Evolutionary conservation across 371 early-diverging fungal species (phyloP), one percentile per base, ranked within the genome.

Genomic region (Nematocida displodere): DNA sequence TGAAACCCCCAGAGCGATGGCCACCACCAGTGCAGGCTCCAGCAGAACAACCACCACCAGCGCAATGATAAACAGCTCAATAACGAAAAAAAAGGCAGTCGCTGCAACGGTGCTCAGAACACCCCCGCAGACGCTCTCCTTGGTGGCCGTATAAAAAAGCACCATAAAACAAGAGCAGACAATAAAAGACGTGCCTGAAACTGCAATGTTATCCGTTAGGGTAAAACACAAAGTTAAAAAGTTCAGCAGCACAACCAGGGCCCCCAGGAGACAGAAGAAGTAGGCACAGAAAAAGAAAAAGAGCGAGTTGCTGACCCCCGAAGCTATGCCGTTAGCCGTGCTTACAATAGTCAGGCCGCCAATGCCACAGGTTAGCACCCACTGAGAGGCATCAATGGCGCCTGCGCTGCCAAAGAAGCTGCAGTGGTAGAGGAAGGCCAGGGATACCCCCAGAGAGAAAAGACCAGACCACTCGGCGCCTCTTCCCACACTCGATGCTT

Each of bases 201-300:
- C 34, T 3, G 48, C 75, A 17, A 71, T 42, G 47, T 71, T 71
- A 37, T 71, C 75, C 31, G 75, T 71, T 4, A 62, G 29, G 31
- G 22, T 61, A 34, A 22, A 71, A 44, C 75, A 71, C 17, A 42
- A 8, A 15, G n/a, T 33, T 11, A 36, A 46, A 2, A 50, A 20
- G n/a, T 20, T 34, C 11, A 71, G 33, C 11, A 50, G 11, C 13
- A 62, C 2, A 13, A 56, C 17, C 2, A 71, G 44, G 0, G 34
- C 11, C 15, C 8, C 39, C 8, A 71, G 28, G 15, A 71, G 58
- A 48, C 65, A 22, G 15, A 59, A 1, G 47, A 71, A 71, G 7
- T 71, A 71, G 8, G 42, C 37, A 29, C 44, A 59, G 24, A 71
- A 61, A 44, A 56, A 66, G 22, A 42, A 58, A 31, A 62, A 28